A percentile compares a stretch with the other conserved stretches of the same genome.
phyloP scores from a whole-genome alignment of 108 stramenopile species.

The Nitzschia sp. region DNA sequence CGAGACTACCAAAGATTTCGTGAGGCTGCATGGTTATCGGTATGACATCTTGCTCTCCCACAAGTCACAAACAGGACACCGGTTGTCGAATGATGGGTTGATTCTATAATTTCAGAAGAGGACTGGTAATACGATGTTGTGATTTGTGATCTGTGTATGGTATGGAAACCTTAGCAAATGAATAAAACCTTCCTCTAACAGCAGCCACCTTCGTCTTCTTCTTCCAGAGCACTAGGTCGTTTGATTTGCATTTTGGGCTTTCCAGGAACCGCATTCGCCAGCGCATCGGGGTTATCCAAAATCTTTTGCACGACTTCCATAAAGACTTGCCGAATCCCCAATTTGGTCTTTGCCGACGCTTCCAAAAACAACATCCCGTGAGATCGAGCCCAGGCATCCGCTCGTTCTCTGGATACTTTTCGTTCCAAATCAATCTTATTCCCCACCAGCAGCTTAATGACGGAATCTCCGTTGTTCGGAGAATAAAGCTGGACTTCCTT shows the following conservation, averaged over 20 bases:
- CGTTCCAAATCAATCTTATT: constrained; percentile 97
- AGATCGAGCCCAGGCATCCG: constrained; percentile 92
- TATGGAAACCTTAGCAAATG: too few species aligned
- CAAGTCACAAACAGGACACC: too few species aligned
- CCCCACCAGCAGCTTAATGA: constrained; percentile 96
- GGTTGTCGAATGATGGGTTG: too few species aligned
- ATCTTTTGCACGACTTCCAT: constrained; percentile 97
- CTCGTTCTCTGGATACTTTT: constrained; percentile 79
- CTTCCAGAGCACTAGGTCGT: constrained; percentile 30
- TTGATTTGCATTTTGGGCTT: constrained; percentile 63
- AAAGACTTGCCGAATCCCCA: constrained; percentile 92
- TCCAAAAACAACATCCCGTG: constrained; percentile 97
- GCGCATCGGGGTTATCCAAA: constrained; percentile 92
- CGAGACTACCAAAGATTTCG: too few species aligned
- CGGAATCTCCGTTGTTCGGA: constrained; percentile 93
- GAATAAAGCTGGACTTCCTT: constrained; percentile 95
- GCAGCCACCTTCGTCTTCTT: constrained; percentile 38
- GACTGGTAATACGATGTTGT: too few species aligned
- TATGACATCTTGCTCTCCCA: too few species aligned
- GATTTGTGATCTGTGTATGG: too few species aligned
- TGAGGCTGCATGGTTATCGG: too few species aligned
- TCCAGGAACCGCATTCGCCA: constrained; percentile 91
- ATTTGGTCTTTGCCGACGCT: constrained; percentile 92
- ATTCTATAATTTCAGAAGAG: too few species aligned
- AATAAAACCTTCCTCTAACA: constrained; percentile 33